phyloP scores from a whole-genome alignment of 805 yeast species.

The Blastobotrys mokoenaii region DNA sequence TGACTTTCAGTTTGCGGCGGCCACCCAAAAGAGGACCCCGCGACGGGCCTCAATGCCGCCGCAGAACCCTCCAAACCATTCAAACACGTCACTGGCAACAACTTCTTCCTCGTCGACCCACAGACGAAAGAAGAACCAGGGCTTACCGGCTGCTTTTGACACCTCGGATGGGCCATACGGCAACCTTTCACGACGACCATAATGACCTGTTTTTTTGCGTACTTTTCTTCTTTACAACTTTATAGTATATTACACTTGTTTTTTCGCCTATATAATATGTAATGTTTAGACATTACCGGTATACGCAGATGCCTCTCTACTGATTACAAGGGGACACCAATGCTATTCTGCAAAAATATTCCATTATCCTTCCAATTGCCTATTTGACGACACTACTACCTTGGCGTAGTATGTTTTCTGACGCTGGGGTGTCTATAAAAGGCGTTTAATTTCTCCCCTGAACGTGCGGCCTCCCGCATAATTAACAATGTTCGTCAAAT shows the following conservation, averaged over 20 bases:
- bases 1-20: slow-evolving; percentile 14
- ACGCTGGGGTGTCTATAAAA: not conserved
- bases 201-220: not conserved
- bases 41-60: not conserved
- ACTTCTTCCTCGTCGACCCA: slow-evolving; percentile 1
- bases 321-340: not conserved
- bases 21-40: slow-evolving; percentile 5
- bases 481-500: too few species aligned
- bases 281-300: not conserved
- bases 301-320: not conserved
- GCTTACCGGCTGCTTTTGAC: slow-evolving; percentile 12
- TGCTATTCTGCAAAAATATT: not conserved
- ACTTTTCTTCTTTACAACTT: not conserved
- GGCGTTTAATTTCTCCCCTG: not conserved
- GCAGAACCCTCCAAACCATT: slow-evolving; percentile 1
- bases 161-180: slow-evolving; percentile 12
- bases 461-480: too few species aligned
- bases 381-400: too few species aligned
- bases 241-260: not conserved
- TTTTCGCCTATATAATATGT: not conserved
- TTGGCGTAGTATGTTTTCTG: too few species aligned
- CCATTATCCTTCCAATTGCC: not conserved
- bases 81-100: slow-evolving; percentile 6
- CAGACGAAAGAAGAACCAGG: slow-evolving; percentile 4
- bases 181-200: not conserved